Base-by-base conservation (phyloP, 2,329 filamentous ascomycete genomes). In the Trichoderma citrinoviride region DNA sequence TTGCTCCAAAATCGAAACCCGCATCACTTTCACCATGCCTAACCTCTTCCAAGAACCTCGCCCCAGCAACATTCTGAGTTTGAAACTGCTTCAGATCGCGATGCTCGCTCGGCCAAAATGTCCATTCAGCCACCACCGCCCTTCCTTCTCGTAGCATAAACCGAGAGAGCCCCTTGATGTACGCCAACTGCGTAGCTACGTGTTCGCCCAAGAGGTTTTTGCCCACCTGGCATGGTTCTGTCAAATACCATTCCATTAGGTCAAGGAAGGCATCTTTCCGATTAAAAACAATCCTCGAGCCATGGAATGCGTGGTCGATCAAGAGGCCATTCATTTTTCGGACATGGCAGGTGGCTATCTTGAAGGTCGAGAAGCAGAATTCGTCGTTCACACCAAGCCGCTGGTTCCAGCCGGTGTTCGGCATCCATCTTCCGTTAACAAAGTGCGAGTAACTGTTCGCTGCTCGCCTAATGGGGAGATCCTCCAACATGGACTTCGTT, bases 291-390 rank as follows among this genome's bases (percentile, higher is more conserved):
- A 65, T 53, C 44, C 15, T 60, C 15, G 53, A 60, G 23, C 62
- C 58, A 37, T 62, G 49, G 10, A 62, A 62, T 2, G 58, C 58
- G 21, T 54, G 58, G 33, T 62, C 40, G 21, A 62, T 27, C 17
- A 62, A 23, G 12, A 62, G 58, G 6, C 58, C n/a, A 7, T 54
- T 62, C 25, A 62, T 54, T 5, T 12, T 62, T n/a, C 25, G 58
- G 7, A 54, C 27, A 27, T 58, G 41, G 43, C 27, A 5, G 1
- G 41, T 23, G 7, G 55, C 3, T 37, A 58, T 37, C 23, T 33
- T 21, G 7, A 46, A 47, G n/a, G 47, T 29, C 19, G 23, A 37
- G 43, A 58, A 58, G 19, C 19, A 21, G 14, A 47, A 58, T 4
- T 21, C 33, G 41, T 47, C 55, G 19, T 33, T 37, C 19, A 33